These are phyloP conservation scores for Lentinula novae-zelandiae DNA, from an alignment of 1,284 basidiomycete genomes.

Conservation along the genomic window DNA sequence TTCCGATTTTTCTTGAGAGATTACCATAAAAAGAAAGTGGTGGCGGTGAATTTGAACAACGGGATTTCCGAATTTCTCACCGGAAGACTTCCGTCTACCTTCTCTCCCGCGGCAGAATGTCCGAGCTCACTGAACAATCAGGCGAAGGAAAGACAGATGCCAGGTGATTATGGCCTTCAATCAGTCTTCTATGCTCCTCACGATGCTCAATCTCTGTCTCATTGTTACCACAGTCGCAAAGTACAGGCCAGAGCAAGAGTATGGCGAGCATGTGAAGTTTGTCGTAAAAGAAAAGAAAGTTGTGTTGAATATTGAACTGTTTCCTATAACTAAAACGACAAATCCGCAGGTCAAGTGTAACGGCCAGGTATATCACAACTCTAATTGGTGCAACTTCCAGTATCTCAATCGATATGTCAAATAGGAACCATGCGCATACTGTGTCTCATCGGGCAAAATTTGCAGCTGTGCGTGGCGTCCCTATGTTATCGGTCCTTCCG, in stretches of 20 bases:
- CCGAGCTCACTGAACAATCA: slow-evolving; percentile 2
- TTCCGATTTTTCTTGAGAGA: neutral
- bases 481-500: neutral
- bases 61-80: neutral
- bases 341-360: slow-evolving; percentile 18
- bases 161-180: neutral
- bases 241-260: slow-evolving; percentile 11
- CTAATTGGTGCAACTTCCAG: neutral
- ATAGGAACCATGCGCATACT: slow-evolving; percentile 21
- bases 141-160: slow-evolving; percentile 3
- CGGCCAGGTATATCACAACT: slow-evolving; percentile 14
- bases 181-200: neutral
- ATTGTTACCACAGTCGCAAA: slow-evolving; percentile 1
- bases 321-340: neutral
- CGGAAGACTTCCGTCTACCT: neutral
- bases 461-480: slow-evolving; percentile 18
- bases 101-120: neutral
- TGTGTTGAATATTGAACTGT: neutral
- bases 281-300: neutral
- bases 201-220: neutral
- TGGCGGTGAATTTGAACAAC: neutral
- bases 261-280: slow-evolving; percentile 18
- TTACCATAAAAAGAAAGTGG: neutral
- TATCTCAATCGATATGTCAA: neutral
- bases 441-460: slow-evolving; percentile 18